Evolutionary conservation across 352 stramenopile species (phyloP).

Genomic region (Pythium dissotocum): DNA sequence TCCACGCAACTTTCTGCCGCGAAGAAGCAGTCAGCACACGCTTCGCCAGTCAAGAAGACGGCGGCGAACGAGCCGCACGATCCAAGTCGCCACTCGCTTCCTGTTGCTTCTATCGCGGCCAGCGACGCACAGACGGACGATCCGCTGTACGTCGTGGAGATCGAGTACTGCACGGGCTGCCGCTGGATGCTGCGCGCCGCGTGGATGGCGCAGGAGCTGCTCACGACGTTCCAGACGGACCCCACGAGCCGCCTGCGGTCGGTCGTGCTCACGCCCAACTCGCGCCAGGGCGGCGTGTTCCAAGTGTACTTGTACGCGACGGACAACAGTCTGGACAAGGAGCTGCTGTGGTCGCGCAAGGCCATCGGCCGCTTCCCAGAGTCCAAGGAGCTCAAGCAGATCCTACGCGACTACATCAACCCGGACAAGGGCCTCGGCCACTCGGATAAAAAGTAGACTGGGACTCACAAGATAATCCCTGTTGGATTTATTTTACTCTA

Average conservation of each 20-base stretch:
- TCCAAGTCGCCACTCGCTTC: constrained; percentile 17
- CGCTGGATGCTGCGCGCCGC: constrained; percentile 88
- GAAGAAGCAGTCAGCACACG: background rate
- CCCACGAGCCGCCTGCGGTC: constrained; percentile 43
- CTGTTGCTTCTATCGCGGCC: constrained; percentile 10
- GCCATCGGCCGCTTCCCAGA: constrained; percentile 86
- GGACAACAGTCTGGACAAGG: constrained; percentile 39
- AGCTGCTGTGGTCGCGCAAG: constrained; percentile 88
- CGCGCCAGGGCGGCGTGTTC: constrained; percentile 61
- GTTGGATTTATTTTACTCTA: background rate
- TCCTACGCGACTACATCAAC: constrained; percentile 86
- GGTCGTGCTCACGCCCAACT: constrained; percentile 67
- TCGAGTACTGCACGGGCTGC: constrained; percentile 92
- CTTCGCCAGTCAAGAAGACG: background rate
- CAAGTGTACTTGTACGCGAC: constrained; percentile 59
- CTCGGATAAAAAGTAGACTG: constrained; percentile 69
- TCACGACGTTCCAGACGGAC: constrained; percentile 91
- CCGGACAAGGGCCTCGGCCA: constrained; percentile 86
- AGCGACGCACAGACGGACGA: constrained; percentile 8
- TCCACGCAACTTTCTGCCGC: constrained; percentile 9
- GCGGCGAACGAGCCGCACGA: constrained; percentile 1
- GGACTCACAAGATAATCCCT: no score
- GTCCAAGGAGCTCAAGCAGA: constrained; percentile 92
- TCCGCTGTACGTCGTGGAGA: constrained; percentile 72
- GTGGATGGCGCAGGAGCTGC: constrained; percentile 91